Evolutionary conservation across 495 filamentous ascomycete species (phyloP), one percentile per base, ranked within the genome.

Genomic region (Penicillium alfredii): DNA sequence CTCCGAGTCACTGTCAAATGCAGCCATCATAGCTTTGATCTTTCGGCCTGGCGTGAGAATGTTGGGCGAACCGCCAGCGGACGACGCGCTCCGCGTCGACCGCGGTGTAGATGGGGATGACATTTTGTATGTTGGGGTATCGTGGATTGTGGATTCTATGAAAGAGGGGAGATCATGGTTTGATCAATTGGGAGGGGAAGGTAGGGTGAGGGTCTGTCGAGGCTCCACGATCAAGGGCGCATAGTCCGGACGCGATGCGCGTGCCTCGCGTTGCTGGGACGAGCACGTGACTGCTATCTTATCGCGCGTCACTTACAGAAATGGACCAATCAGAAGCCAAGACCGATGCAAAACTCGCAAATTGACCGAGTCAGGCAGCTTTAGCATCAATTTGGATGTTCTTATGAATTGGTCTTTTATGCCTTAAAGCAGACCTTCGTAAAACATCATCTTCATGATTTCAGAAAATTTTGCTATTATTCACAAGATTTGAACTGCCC

Each of bases 11-110:
- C 71, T 72, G 19, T 81, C 73, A 28, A 86, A 71, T 11, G 67
- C 51, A 16, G 80, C 82, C 19, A 88, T 56, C 60, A 86, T 63
- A 23, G 78, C 78, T 53, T 75, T 77, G 49, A 86, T 72, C 53
- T 86, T 88, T 40, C 72, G 76, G 14, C 71, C 71, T 11, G 84
- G 84, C 0, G 83, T 86, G 34, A 86, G 63, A 22, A 73, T 63
- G 20, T 44, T 51, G 14, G 60, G 63, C 6, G 64, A 65, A 31
- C 45, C 44, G 17, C 45, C 45, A 3, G 45, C 34, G 17, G 57
- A 44, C 7, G 64, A 67, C 51, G 49, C 51, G 45, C 60, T 56
- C 35, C 64, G 66, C 57, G 63, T 51, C 49, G 64, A 61, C 9
- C 55, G 64, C 29, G 66, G 64, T n/a, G 66, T 65, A 10, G 61